Conservation (phyloP, 108 stramenopile genomes). For the Licmophora abbreviata region DNA sequence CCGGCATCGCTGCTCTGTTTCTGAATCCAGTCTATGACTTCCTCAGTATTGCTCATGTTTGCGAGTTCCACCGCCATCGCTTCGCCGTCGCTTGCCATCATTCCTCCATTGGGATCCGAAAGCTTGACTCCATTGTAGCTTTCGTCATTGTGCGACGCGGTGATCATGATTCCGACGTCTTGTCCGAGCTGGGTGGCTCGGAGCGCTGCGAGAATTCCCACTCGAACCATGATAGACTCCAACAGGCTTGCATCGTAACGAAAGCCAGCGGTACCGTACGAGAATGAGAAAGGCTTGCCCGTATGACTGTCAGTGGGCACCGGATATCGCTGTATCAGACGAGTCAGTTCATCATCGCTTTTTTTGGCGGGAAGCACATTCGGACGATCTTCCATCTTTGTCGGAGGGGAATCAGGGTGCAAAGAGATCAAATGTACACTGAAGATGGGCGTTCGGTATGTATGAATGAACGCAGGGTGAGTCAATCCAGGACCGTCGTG, state of each 20-base stretch:
- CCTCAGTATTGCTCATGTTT: slow-evolving; percentile 37
- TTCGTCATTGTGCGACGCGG: slow-evolving; percentile 94
- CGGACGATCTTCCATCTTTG: slow-evolving; percentile 3
- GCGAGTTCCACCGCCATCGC: slow-evolving; percentile 54
- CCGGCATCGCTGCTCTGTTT: slow-evolving; percentile 10
- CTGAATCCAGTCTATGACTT: slow-evolving; percentile 18
- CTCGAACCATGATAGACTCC: slow-evolving; percentile 53
- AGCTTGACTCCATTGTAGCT: slow-evolving; percentile 96
- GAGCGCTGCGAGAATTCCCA: slow-evolving; percentile 48
- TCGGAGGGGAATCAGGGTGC: no score
- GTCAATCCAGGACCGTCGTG: no score
- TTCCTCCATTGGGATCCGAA: slow-evolving; percentile 88
- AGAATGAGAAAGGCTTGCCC: slow-evolving; percentile 1
- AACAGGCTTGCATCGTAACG: slow-evolving; percentile 53
- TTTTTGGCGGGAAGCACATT: background rate
- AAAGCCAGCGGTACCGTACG: slow-evolving; percentile 83
- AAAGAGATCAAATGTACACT: no score
- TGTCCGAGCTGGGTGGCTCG: slow-evolving; percentile 25
- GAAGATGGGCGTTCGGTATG: no score
- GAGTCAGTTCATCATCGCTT: background rate
- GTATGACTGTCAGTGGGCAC: background rate
- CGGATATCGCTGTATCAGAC: slow-evolving; percentile 1
- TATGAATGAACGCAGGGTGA: no score
- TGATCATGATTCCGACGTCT: slow-evolving; percentile 92
- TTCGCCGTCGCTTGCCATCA: slow-evolving; percentile 81